These are phyloP conservation scores for Aurifilum marmelostoma DNA, from an alignment of 2,329 filamentous ascomycete species.

Conservation along the genomic window DNA sequence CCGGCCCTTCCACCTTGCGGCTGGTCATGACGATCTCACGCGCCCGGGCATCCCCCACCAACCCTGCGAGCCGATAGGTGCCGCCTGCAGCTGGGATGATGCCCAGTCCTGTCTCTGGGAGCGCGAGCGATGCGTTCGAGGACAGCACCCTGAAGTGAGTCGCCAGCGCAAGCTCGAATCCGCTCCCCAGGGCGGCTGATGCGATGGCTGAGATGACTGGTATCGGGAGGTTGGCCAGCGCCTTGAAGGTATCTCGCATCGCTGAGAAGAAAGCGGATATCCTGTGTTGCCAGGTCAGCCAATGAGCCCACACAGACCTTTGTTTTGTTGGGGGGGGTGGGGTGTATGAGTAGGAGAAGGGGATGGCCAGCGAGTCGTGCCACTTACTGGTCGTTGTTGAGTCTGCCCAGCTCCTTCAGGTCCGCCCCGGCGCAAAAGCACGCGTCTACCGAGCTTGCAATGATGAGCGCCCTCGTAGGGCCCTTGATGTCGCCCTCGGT, in stretches of 20 bases:
- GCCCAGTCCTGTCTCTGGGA: slow-evolving; percentile 89
- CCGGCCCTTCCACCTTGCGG: slow-evolving; percentile 75
- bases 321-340: too few species aligned
- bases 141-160: slow-evolving; percentile 88
- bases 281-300: slow-evolving; percentile 48
- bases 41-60: slow-evolving; percentile 82
- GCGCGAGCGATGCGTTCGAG: slow-evolving; percentile 75
- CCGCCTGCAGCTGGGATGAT: slow-evolving; percentile 96
- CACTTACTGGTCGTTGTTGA: slow-evolving; percentile 75
- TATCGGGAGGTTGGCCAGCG: slow-evolving; percentile 75
- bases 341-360: background rate
- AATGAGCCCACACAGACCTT: too few species aligned
- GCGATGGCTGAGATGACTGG: slow-evolving; percentile 89
- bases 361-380: background rate
- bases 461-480: slow-evolving; percentile 76
- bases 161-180: slow-evolving; percentile 86
- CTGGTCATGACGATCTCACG: slow-evolving; percentile 90
- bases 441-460: slow-evolving; percentile 80
- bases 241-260: slow-evolving; percentile 75
- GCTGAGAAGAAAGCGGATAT: slow-evolving; percentile 76
- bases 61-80: slow-evolving; percentile 79
- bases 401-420: slow-evolving; percentile 81
- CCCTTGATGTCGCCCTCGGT: slow-evolving; percentile 50
- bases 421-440: slow-evolving; percentile 96
- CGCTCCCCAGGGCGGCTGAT: slow-evolving; percentile 86